Conservation (phyloP, 176 grass and related monocot species). For the Canna indica region DNA sequence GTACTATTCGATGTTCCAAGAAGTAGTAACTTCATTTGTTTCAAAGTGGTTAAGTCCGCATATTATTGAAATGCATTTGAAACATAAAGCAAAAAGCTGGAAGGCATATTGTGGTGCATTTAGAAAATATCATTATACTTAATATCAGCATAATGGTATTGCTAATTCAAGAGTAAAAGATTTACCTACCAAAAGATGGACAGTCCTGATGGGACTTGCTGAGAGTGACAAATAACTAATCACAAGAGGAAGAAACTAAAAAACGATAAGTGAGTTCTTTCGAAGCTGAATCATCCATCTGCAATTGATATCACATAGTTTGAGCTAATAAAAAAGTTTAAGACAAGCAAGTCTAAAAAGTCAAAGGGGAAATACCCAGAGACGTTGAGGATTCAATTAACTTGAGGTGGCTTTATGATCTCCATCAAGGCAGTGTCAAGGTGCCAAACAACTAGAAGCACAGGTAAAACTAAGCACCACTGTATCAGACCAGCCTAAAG, state of each 20-base stretch:
- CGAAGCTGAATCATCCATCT: conserved; percentile 79
- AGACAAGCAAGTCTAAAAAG: background rate
- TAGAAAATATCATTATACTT: background rate
- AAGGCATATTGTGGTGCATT: background rate
- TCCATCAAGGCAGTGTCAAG: conserved; percentile 91
- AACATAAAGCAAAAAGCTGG: background rate
- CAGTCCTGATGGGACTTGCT: conserved; percentile 77
- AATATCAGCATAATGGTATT: background rate
- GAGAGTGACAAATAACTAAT: conserved; percentile 84
- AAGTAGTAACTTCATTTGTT: too few species aligned
- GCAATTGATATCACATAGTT: conserved; percentile 17
- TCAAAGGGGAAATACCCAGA: background rate
- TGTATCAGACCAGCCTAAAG: conserved; percentile 77
- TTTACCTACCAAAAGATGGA: conserved; percentile 89
- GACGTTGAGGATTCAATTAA: conserved; percentile 19
- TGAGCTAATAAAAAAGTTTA: too few species aligned
- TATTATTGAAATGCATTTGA: too few species aligned
- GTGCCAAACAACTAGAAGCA: conserved; percentile 74
- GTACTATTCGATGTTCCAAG: too few species aligned
- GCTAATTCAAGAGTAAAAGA: background rate
- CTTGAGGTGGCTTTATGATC: conserved; percentile 97
- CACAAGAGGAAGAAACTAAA: conserved; percentile 94
- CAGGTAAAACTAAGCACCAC: conserved; percentile 78
- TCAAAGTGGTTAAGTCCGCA: too few species aligned
- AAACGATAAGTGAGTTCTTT: conserved; percentile 69